These are phyloP conservation scores for Diplodia sapinea DNA, from an alignment of 2,329 filamentous ascomycete genomes.

Conservation along the genomic window DNA sequence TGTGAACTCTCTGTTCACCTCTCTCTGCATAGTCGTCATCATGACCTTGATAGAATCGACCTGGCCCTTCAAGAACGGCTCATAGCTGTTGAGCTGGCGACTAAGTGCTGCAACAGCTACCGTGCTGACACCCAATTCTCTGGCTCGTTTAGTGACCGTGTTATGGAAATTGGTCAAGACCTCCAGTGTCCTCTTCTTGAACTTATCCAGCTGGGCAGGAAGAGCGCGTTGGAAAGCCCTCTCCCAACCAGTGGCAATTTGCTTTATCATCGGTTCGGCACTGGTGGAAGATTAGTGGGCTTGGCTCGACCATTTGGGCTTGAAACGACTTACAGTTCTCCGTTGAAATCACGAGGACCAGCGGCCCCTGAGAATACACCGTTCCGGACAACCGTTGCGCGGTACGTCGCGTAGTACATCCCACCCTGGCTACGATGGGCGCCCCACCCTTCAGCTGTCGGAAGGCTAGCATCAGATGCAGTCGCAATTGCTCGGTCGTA, in stretches of 20 bases:
- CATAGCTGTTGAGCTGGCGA: conserved; percentile 51
- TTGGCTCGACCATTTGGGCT: neutral
- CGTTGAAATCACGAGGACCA: conserved; percentile 52
- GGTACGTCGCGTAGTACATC: conserved; percentile 60
- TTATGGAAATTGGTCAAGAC: conserved; percentile 51
- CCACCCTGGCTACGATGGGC: conserved; percentile 52
- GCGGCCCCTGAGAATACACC: conserved; percentile 53
- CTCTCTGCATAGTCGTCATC: conserved; percentile 57
- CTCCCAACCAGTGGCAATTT: conserved; percentile 53
- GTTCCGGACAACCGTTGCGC: conserved; percentile 59
- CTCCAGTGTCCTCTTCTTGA: conserved; percentile 42
- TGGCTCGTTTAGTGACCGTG: conserved; percentile 49
- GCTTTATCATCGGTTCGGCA: conserved; percentile 47
- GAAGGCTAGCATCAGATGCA: conserved; percentile 47
- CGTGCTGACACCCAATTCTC: conserved; percentile 48
- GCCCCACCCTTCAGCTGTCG: conserved; percentile 47
- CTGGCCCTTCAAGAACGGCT: conserved; percentile 50
- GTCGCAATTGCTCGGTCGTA: conserved; percentile 49
- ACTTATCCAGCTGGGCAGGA: conserved; percentile 49
- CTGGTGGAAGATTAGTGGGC: conserved; percentile 34
- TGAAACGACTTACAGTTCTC: conserved; percentile 41
- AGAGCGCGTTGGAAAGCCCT: conserved; percentile 51
- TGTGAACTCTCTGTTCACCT: conserved; percentile 61
- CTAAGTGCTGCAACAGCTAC: conserved; percentile 50
- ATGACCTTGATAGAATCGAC: conserved; percentile 40